phyloP scores from a whole-genome alignment of 1,284 basidiomycete species.

The Microbotryum violaceum region DNA sequence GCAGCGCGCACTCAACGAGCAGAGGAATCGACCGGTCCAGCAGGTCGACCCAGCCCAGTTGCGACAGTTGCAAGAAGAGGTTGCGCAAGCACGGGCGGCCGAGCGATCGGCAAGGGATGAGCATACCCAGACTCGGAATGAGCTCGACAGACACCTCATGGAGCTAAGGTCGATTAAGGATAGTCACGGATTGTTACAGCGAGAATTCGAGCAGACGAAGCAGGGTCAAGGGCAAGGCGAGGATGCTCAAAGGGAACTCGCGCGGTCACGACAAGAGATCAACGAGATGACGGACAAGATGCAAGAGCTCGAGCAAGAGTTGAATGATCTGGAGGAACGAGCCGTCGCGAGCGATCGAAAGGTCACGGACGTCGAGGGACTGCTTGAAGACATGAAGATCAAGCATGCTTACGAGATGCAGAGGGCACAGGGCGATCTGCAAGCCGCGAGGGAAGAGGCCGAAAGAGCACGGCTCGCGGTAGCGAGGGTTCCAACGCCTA shows the following conservation, averaged over 20 bases:
- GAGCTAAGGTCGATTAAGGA: background rate
- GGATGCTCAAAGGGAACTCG: background rate
- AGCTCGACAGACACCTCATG: slow-evolving; percentile 11
- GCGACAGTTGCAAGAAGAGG: background rate
- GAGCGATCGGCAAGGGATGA: no score
- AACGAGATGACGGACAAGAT: background rate
- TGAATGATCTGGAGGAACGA: background rate
- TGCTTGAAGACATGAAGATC: slow-evolving; percentile 1
- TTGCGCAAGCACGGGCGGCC: background rate
- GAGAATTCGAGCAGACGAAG: slow-evolving; percentile 3
- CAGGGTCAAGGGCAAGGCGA: slow-evolving; percentile 1
- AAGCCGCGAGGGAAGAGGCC: slow-evolving; percentile 1
- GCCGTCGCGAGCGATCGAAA: no score
- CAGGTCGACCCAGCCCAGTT: background rate
- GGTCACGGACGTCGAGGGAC: background rate
- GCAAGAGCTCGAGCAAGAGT: background rate
- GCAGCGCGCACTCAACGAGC: background rate
- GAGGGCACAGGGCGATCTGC: background rate
- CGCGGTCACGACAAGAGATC: background rate
- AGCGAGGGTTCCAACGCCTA: background rate
- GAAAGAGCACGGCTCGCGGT: background rate
- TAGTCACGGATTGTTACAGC: background rate
- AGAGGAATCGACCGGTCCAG: background rate
- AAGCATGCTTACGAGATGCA: slow-evolving; percentile 6
- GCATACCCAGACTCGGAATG: background rate